Percentiles rank a stretch among this genome's conserved stretches.
These are phyloP conservation scores for Wickerhamiella sergipiensis DNA, from an alignment of 805 yeast species.

Conservation along the genomic window DNA sequence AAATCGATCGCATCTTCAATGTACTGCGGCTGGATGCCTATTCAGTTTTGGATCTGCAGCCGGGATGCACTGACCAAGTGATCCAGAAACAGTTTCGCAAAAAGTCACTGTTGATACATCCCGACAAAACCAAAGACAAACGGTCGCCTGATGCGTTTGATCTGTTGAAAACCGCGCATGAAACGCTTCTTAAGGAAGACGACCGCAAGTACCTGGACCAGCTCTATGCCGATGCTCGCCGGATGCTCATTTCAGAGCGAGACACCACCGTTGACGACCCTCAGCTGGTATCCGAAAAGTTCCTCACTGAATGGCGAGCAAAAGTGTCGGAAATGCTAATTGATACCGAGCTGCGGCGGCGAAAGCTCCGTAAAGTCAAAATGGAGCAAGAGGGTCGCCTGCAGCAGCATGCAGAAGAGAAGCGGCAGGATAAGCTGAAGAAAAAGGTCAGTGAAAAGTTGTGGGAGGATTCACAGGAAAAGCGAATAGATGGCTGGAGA, in stretches of 20 bases:
- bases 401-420: background rate
- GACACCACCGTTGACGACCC: background rate
- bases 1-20: constrained; percentile 39
- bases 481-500: background rate
- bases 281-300: background rate
- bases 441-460: background rate
- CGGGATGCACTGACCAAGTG: constrained; percentile 28
- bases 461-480: background rate
- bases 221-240: constrained; percentile 33
- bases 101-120: constrained; percentile 54
- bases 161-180: constrained; percentile 40
- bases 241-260: constrained; percentile 20
- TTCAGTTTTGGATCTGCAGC: constrained; percentile 35
- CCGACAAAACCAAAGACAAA: constrained; percentile 44
- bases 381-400: background rate
- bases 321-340: background rate
- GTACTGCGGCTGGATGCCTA: constrained; percentile 41
- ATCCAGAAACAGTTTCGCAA: constrained; percentile 39
- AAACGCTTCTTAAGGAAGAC: constrained; percentile 18
- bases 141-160: constrained; percentile 57
- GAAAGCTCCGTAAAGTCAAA: background rate
- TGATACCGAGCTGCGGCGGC: background rate
- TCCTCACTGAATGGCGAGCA: background rate
- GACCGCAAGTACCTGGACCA: constrained; percentile 31
- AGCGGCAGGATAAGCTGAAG: background rate